phyloP scores from a whole-genome alignment of 768 basidiomycete species.

The Suillus brevipes region DNA sequence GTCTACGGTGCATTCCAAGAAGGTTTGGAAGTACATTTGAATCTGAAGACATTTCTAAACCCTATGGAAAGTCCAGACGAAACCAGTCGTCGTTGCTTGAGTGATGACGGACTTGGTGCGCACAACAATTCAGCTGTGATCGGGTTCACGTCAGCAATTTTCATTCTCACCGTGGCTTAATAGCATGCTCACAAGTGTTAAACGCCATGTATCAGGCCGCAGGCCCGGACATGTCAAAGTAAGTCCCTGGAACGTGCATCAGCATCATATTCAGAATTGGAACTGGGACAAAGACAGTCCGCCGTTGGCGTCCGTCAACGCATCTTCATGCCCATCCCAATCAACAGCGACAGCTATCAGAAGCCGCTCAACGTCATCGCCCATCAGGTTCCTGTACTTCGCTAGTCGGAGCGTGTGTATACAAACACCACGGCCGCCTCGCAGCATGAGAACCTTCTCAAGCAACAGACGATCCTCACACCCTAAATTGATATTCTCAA shows the following conservation, averaged over 20 bases:
- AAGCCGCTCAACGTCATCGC: conserved; percentile 1
- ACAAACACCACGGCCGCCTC: background rate
- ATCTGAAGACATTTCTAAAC: too few relatives aligned
- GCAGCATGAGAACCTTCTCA: background rate
- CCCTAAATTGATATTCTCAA: background rate
- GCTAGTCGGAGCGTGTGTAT: background rate
- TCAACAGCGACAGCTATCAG: conserved; percentile 12
- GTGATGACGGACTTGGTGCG: background rate
- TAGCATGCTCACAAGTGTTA: background rate
- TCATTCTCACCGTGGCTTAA: background rate
- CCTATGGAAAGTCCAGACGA: background rate
- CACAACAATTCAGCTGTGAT: background rate
- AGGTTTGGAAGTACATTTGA: too few relatives aligned
- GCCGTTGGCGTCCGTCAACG: background rate
- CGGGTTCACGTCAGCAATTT: background rate
- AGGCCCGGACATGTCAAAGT: background rate
- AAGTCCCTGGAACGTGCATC: background rate
- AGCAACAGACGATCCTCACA: background rate
- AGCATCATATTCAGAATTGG: background rate
- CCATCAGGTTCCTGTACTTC: background rate
- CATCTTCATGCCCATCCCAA: conserved; percentile 20
- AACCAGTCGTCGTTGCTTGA: background rate
- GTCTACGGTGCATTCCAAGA: too few relatives aligned
- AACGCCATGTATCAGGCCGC: background rate
- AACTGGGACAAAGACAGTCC: background rate